Percentiles rank a stretch among this genome's conserved stretches.
Evolutionary conservation across 164 flowering plant genomes (phyloP).

Genomic region (Saururus chinensis): DNA sequence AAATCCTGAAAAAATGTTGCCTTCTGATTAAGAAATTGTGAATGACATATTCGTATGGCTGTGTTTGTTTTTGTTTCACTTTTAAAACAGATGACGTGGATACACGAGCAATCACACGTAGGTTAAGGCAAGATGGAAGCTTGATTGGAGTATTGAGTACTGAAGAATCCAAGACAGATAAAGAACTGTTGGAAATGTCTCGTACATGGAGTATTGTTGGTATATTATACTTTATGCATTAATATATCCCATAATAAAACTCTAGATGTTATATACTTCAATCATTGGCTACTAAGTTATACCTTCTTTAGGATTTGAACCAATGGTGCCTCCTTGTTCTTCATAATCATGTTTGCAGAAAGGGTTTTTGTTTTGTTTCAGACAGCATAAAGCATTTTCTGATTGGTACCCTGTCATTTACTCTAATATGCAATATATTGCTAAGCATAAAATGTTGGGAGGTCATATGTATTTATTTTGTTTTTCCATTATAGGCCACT

Average conservation of each 20-base stretch:
- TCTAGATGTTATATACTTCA: too few species aligned
- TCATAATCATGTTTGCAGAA: too few species aligned
- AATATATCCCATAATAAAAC: too few species aligned
- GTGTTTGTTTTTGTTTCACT: neutral
- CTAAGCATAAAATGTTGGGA: too few species aligned
- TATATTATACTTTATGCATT: constrained; percentile 9
- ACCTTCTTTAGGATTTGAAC: too few species aligned
- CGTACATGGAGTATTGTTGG: constrained; percentile 82
- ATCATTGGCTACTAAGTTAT: neutral
- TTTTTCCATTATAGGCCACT: too few species aligned
- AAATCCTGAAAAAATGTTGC: constrained; percentile 35
- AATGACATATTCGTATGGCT: neutral
- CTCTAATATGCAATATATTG: too few species aligned
- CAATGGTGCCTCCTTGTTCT: too few species aligned
- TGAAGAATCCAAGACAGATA: constrained; percentile 54
- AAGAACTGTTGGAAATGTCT: constrained; percentile 65
- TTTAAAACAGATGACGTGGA: constrained; percentile 76
- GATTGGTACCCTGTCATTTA: neutral
- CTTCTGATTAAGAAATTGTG: too few species aligned
- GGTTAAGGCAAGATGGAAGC: constrained; percentile 82
- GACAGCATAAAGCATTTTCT: neutral
- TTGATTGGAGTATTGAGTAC: constrained; percentile 83
- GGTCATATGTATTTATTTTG: too few species aligned
- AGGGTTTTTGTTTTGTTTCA: neutral
- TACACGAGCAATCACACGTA: constrained; percentile 84